These are phyloP conservation scores for Heritiera littoralis DNA, from an alignment of 345 rosid genomes.

Conservation along the genomic window DNA sequence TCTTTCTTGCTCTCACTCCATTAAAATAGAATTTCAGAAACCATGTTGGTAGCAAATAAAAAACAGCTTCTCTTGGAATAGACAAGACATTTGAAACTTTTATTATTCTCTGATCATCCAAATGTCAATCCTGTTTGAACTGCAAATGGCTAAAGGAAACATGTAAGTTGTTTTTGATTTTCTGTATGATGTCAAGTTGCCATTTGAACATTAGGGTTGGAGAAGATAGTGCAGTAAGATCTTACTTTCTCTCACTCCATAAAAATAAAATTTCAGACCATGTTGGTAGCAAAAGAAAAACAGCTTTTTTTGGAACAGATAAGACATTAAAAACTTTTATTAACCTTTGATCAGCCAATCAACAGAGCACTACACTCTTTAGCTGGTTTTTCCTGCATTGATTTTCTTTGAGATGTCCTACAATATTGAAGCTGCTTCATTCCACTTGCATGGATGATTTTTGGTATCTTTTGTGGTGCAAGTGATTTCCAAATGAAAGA, in stretches of 20 bases:
- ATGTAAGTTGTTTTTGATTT: not conserved
- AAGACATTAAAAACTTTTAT: not conserved
- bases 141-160: not conserved
- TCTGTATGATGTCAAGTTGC: conserved; percentile 1
- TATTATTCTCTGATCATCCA: conserved; percentile 6
- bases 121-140: not conserved
- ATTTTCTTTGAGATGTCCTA: not conserved
- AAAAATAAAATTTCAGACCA: not conserved
- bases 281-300: not conserved
- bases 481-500: too few species aligned
- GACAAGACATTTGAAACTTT: not conserved
- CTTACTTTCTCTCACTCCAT: not conserved
- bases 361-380: not conserved
- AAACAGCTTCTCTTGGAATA: not conserved
- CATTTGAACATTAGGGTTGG: conserved; percentile 4
- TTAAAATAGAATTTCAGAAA: not conserved
- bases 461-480: not conserved
- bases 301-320: not conserved
- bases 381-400: not conserved
- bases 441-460: not conserved
- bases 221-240: not conserved
- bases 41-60: not conserved
- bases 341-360: conserved; percentile 9
- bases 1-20: not conserved
- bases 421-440: conserved; percentile 7